Percentiles rank a stretch among this genome's conserved stretches.
phyloP scores from a whole-genome alignment of 345 rosid species.

The Ceriops decandra region DNA sequence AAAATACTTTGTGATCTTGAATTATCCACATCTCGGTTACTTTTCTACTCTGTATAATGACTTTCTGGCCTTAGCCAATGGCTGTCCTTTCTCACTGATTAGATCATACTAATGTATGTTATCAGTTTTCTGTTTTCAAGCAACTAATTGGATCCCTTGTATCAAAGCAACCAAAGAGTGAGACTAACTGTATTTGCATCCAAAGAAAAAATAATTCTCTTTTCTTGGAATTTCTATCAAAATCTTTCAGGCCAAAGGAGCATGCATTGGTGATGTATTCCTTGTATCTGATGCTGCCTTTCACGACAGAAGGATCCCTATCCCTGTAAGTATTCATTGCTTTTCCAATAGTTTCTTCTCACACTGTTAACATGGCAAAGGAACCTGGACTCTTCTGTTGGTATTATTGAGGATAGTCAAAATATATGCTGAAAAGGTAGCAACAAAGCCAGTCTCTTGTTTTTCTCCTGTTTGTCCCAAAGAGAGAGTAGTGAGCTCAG shows the following conservation, averaged over 20 bases:
- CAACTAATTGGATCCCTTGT: not conserved
- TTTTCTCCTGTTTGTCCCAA: not conserved
- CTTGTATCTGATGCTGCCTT: conserved; percentile 70
- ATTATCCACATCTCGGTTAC: not conserved
- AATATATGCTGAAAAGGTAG: not conserved
- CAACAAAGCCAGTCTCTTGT: not conserved
- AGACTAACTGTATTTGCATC: not conserved
- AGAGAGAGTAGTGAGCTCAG: not conserved
- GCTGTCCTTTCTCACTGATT: not conserved
- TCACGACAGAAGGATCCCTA: conserved; percentile 94
- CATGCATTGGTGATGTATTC: conserved; percentile 68
- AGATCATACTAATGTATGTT: too few relatives aligned
- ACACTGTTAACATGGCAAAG: not conserved
- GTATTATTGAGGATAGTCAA: not conserved
- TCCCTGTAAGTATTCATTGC: conserved; percentile 55
- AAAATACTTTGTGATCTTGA: not conserved
- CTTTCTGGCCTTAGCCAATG: not conserved
- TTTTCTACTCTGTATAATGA: not conserved
- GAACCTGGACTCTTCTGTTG: not conserved
- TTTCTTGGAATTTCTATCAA: not conserved
- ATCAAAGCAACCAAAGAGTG: not conserved
- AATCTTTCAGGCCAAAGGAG: conserved; percentile 66
- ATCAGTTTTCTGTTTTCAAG: too few relatives aligned
- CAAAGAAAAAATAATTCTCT: not conserved
- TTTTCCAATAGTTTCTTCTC: conserved; percentile 1